phyloP scores from a whole-genome alignment of 1,284 basidiomycete species.

The Rhodotorula mucilaginosa region DNA sequence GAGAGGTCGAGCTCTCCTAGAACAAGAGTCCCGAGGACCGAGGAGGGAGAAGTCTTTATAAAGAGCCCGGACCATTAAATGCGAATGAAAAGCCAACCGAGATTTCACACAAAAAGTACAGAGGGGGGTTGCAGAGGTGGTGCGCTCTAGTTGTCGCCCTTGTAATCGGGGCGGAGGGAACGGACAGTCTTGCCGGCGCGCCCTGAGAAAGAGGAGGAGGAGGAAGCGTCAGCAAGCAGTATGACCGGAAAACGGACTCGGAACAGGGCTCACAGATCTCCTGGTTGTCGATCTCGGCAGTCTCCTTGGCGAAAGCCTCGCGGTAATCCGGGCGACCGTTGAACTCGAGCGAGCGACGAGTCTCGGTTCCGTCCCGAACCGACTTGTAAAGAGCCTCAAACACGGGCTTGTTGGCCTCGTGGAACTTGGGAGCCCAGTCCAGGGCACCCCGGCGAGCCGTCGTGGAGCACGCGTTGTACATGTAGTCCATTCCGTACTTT shows the following conservation, averaged over 20 bases:
- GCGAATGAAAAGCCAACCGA: no score
- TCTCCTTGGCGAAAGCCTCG: slow-evolving; percentile 87
- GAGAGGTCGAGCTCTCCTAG: no score
- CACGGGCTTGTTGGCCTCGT: slow-evolving; percentile 78
- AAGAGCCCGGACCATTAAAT: no score
- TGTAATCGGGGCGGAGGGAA: slow-evolving; percentile 42
- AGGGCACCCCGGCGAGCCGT: slow-evolving; percentile 85
- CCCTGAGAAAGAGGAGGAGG: slow-evolving; percentile 52
- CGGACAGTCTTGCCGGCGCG: slow-evolving; percentile 69
- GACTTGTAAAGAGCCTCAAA: slow-evolving; percentile 94
- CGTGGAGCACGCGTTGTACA: slow-evolving; percentile 85
- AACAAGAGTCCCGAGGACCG: no score
- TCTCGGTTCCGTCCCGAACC: slow-evolving; percentile 93
- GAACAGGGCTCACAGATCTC: neutral
- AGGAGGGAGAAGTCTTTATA: no score
- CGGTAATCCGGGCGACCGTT: slow-evolving; percentile 91
- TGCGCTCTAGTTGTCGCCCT: neutral
- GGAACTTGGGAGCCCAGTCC: slow-evolving; percentile 99
- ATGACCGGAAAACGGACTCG: neutral
- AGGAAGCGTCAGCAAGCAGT: neutral
- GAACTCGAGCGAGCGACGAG: slow-evolving; percentile 93
- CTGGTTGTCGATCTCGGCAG: slow-evolving; percentile 90
- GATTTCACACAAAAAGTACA: neutral
- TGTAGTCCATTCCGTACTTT: slow-evolving; percentile 90
- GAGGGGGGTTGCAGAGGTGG: neutral